Evolutionary conservation across 2,329 filamentous ascomycete species (phyloP).

Genomic region (Dothideomycetidae sp.): DNA sequence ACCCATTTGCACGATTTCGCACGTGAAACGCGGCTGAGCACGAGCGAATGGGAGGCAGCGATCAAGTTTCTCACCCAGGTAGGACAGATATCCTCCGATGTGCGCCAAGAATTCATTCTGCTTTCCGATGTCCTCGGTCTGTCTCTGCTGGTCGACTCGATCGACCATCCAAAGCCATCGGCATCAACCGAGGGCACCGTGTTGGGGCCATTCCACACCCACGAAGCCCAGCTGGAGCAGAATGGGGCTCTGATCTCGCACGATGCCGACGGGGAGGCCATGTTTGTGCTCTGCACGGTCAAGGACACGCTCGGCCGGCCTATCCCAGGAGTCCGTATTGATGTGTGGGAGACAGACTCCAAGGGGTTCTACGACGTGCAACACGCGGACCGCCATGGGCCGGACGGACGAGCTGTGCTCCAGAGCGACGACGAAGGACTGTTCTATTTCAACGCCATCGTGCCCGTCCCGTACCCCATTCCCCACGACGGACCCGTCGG

Average conservation of each 20-base stretch:
- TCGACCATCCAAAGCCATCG: conserved; percentile 67
- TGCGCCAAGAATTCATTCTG: conserved; percentile 60
- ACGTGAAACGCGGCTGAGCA: conserved; percentile 60
- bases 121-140: conserved; percentile 68
- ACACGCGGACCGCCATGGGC: conserved; percentile 46
- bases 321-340: conserved; percentile 52
- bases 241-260: conserved; percentile 51
- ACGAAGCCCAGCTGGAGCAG: conserved; percentile 48
- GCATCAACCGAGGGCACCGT: conserved; percentile 63
- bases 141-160: conserved; percentile 65
- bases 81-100: conserved; percentile 59
- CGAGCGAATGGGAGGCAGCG: conserved; percentile 63
- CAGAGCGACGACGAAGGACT: conserved; percentile 53
- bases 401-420: conserved; percentile 61
- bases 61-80: conserved; percentile 57
- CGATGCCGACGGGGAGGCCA: conserved; percentile 53
- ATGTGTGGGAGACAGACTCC: conserved; percentile 76
- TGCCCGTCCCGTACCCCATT: conserved; percentile 74
- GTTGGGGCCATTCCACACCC: conserved; percentile 70
- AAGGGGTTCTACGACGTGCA: conserved; percentile 75
- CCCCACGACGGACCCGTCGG: conserved; percentile 75
- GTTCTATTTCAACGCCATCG: conserved; percentile 78
- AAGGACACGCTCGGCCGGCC: conserved; percentile 50
- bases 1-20: conserved; percentile 72
- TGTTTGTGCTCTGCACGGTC: conserved; percentile 60